Conservation (phyloP, 2,329 filamentous ascomycete species). For the Ambrosiella beaveri region DNA sequence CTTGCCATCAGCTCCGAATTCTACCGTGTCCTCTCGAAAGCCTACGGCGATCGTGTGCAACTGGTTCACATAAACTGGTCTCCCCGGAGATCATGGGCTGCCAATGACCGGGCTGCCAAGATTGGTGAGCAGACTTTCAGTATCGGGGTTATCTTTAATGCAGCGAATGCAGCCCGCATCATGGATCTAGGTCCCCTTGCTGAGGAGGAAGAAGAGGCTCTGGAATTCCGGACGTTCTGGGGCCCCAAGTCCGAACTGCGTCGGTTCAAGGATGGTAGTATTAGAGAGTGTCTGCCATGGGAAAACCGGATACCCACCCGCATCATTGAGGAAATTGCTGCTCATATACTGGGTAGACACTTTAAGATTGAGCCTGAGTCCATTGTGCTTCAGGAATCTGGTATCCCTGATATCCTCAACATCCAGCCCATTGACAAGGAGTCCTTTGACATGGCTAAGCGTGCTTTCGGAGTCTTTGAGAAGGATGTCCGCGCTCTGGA, state of each 20-base stretch:
- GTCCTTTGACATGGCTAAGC: constrained; percentile 50
- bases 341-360: constrained; percentile 53
- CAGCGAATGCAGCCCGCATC: constrained; percentile 51
- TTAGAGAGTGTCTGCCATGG: constrained; percentile 87
- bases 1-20: constrained; percentile 38
- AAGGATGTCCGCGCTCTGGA: constrained; percentile 60
- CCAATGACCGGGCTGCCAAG: constrained; percentile 15
- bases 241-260: constrained; percentile 82
- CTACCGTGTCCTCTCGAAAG: constrained; percentile 48
- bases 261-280: constrained; percentile 88
- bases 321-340: constrained; percentile 64
- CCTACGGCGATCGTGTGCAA: constrained; percentile 57
- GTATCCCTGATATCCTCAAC: constrained; percentile 31
- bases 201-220: constrained; percentile 69
- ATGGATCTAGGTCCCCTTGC: constrained; percentile 80
- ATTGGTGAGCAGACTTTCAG: constrained; percentile 1
- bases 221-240: constrained; percentile 80
- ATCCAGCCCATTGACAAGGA: constrained; percentile 31
- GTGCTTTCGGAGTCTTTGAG: constrained; percentile 58
- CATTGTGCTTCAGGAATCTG: constrained; percentile 32
- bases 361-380: constrained; percentile 41
- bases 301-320: constrained; percentile 41
- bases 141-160: constrained; percentile 56
- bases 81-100: constrained; percentile 19
- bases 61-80: constrained; percentile 42